Conservation (phyloP, 2,329 filamentous ascomycete species). For the Pyrenophora tritici-repentis region DNA sequence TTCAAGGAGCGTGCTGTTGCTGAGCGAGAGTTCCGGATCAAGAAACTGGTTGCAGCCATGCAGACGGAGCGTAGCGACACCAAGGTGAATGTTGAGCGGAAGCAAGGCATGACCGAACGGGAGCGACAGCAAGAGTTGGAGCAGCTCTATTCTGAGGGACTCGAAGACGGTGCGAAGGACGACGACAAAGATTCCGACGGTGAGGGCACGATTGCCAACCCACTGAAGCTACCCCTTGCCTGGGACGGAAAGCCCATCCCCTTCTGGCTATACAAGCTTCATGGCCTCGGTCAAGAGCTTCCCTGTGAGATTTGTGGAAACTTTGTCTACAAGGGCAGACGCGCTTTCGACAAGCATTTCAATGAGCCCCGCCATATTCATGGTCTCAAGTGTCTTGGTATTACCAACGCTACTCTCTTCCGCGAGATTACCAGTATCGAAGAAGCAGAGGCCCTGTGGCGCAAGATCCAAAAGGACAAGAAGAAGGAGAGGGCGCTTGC, state of each 20-base stretch:
- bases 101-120: conserved; percentile 95
- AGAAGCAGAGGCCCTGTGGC: conserved; percentile 86
- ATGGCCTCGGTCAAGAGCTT: conserved; percentile 93
- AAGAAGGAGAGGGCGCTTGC: conserved; percentile 76
- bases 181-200: conserved; percentile 67
- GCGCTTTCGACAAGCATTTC: conserved; percentile 98
- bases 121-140: conserved; percentile 94
- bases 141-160: conserved; percentile 72
- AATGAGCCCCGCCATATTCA: conserved; percentile 92
- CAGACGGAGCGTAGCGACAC: conserved; percentile 87
- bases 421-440: conserved; percentile 92
- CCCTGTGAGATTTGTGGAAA: conserved; percentile 97
- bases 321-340: conserved; percentile 96
- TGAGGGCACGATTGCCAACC: conserved; percentile 93
- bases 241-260: conserved; percentile 99
- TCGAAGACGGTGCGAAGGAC: conserved; percentile 61
- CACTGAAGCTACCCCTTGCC: conserved; percentile 89
- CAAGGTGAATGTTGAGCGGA: conserved; percentile 91
- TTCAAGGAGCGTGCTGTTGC: conserved; percentile 90
- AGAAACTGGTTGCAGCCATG: conserved; percentile 79
- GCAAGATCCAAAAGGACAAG: conserved; percentile 87
- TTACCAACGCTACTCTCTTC: conserved; percentile 89
- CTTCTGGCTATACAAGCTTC: conserved; percentile 97
- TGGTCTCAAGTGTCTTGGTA: conserved; percentile 89
- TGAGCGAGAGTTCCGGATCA: conserved; percentile 82